phyloP scores from a whole-genome alignment of 2,329 filamentous ascomycete species.

The Blumeriella jaapii region DNA sequence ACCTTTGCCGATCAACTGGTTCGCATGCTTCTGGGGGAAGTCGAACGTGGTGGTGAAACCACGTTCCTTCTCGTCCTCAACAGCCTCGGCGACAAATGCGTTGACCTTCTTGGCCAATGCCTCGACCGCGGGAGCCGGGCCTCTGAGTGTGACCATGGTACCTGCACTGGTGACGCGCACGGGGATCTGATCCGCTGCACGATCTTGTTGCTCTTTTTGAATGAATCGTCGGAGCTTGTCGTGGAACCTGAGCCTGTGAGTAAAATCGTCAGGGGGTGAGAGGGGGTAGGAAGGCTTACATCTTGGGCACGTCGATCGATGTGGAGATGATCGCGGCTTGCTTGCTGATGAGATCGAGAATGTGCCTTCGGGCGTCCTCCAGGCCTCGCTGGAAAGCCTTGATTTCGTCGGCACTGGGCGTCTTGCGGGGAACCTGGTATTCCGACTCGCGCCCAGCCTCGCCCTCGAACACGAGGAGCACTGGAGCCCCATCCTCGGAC shows the following conservation, averaged over 20 bases:
- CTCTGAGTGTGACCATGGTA: conserved; percentile 60
- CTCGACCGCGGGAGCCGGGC: conserved; percentile 61
- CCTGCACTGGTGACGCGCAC: conserved; percentile 47
- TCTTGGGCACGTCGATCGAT: conserved; percentile 46
- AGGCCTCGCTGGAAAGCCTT: conserved; percentile 43
- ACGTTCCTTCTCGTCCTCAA: conserved; percentile 86
- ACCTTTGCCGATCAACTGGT: conserved; percentile 64
- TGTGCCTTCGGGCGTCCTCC: conserved; percentile 43
- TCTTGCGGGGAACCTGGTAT: conserved; percentile 44
- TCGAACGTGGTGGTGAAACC: conserved; percentile 79
- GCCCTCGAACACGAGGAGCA: conserved; percentile 68
- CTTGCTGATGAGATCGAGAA: conserved; percentile 44
- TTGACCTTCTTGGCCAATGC: conserved; percentile 61
- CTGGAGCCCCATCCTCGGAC: conserved; percentile 45
- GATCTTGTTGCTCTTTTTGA: conserved; percentile 49
- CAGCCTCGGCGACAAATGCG: conserved; percentile 75
- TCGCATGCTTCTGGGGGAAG: conserved; percentile 90
- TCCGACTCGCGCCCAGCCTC: conserved; percentile 34
- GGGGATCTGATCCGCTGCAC: conserved; percentile 45
- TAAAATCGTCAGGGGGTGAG: neutral
- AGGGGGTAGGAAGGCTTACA: conserved; percentile 30
- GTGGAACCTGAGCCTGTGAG: conserved; percentile 40
- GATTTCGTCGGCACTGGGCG: conserved; percentile 38
- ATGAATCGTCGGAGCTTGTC: conserved; percentile 52
- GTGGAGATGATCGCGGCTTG: conserved; percentile 43